Conservation (phyloP, 2,329 filamentous ascomycete species). For the Scopulariopsis brevicaulis region DNA sequence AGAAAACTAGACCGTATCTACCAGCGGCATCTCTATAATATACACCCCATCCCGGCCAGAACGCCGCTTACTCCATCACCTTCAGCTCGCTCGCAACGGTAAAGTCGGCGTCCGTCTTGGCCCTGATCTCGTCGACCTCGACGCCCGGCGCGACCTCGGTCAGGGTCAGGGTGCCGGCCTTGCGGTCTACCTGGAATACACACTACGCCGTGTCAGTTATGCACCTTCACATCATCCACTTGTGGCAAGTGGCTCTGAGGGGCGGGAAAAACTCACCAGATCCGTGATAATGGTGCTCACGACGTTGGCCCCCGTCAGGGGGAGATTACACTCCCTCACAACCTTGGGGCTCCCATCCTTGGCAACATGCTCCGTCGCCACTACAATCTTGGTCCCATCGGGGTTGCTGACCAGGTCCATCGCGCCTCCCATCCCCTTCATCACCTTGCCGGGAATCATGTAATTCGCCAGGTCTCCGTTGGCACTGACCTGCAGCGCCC, state of each 20-base stretch:
- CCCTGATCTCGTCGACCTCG: slow-evolving; percentile 53
- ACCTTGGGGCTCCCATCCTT: slow-evolving; percentile 59
- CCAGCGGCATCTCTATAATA: background rate
- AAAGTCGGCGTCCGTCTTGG: slow-evolving; percentile 61
- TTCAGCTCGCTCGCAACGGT: background rate
- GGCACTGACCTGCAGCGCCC: slow-evolving; percentile 70
- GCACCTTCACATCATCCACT: background rate
- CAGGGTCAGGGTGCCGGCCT: slow-evolving; percentile 49
- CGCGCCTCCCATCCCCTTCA: slow-evolving; percentile 78
- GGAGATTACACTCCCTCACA: slow-evolving; percentile 50
- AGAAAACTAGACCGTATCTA: background rate
- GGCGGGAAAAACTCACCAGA: slow-evolving; percentile 38
- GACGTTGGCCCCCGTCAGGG: slow-evolving; percentile 53
- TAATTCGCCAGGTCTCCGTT: slow-evolving; percentile 76
- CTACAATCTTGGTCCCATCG: slow-evolving; percentile 60
- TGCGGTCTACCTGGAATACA: slow-evolving; percentile 58
- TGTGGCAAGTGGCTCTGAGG: background rate
- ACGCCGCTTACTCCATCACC: background rate
- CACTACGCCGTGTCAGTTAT: slow-evolving; percentile 28
- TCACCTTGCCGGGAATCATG: slow-evolving; percentile 80
- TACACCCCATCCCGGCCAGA: background rate
- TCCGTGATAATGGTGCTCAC: slow-evolving; percentile 67
- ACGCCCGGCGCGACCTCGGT: slow-evolving; percentile 62
- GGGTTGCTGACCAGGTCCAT: slow-evolving; percentile 67
- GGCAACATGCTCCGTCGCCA: slow-evolving; percentile 58